Evolutionary conservation across 306 rosid species (phyloP), one percentile per base, ranked within the genome.

Genomic region (Elaeagnus macrophylla): DNA sequence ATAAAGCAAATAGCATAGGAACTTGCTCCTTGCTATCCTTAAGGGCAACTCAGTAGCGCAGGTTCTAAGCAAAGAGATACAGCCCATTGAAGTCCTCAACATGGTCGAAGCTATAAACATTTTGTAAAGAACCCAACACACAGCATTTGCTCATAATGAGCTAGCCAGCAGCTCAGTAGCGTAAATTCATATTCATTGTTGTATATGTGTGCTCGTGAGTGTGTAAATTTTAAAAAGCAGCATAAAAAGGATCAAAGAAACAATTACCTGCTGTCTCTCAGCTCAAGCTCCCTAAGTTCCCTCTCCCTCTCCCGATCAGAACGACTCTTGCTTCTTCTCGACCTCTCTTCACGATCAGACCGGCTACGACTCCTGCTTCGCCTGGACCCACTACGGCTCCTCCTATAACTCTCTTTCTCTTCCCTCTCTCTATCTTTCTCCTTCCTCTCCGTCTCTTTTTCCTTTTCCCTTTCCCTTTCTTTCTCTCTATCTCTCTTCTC

Each of bases 221-320:
- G 32, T 25, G 32, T 25, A 5, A 25, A 5, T 25, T 25, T 25
- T 25, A 8, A n/a, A 51, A 54, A 0, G 8, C 15, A 53, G 19
- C 43, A 8, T 6, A 54, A 36, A 6, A n/a, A 62, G 32, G 32
- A 52, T 10, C 37, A 39, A 39, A 53, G 40, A 36, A 16, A 14
- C 46, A 32, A 56, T 55, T 78, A 90, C 97, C 91, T 75, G 83
- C 68, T 74, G 19, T 86, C 97, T 53, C 88, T 71, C 48, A 36
- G 37, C 63, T 84, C 91, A 41, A 79, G 43, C 57, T 86, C 90
- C 57, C 83, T 78, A 25, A 25, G 32, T 25, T 25, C 32, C 32
- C 2, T 47, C 57, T 86, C 90, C 56, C 83, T 78, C 13, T 81
- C 97, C 67, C 84, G 72, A 43, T 62, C 81, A 8, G 77, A 71